Evolutionary conservation across 192 early-diverging fungal genomes (phyloP).

Genomic region (Backusella morwellensis): DNA sequence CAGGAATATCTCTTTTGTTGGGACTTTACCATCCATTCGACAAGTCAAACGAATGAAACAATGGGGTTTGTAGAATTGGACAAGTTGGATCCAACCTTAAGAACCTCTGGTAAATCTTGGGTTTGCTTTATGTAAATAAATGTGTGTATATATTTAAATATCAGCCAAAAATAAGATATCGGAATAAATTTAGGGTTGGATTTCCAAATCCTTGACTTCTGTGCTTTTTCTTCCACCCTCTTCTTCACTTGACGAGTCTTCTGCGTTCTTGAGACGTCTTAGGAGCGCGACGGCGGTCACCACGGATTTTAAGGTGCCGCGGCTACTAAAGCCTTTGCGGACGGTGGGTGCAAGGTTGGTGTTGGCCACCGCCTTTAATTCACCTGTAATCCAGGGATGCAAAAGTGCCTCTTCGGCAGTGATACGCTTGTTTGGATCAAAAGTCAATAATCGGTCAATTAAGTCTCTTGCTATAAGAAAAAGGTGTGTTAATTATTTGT

Average conservation of each 20-base stretch:
- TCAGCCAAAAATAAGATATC: neutral
- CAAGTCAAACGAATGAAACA: neutral
- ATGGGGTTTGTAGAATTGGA: neutral
- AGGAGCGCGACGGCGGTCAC: slow-evolving; percentile 25
- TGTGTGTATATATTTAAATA: neutral
- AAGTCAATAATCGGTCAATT: slow-evolving; percentile 63
- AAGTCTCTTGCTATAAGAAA: slow-evolving; percentile 61
- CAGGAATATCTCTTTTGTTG: slow-evolving; percentile 24
- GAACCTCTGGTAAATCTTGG: slow-evolving; percentile 15
- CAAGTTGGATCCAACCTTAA: neutral
- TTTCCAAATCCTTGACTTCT: slow-evolving; percentile 3
- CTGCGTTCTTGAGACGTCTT: neutral
- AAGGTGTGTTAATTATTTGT: neutral
- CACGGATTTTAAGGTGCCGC: slow-evolving; percentile 23
- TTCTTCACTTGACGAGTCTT: slow-evolving; percentile 7
- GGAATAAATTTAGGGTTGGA: neutral
- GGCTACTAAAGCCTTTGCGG: slow-evolving; percentile 63
- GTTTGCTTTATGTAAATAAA: slow-evolving; percentile 19
- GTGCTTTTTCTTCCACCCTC: neutral
- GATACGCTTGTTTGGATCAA: slow-evolving; percentile 70
- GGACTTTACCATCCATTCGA: slow-evolving; percentile 11
- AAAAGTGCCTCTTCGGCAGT: slow-evolving; percentile 76
- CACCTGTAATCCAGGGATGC: slow-evolving; percentile 82
- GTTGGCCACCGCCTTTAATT: slow-evolving; percentile 33
- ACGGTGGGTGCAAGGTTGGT: slow-evolving; percentile 82